Evolutionary conservation across 2,329 filamentous ascomycete species (phyloP), one percentile per base, ranked within the genome.

Genomic region (Penicillium sp.): DNA sequence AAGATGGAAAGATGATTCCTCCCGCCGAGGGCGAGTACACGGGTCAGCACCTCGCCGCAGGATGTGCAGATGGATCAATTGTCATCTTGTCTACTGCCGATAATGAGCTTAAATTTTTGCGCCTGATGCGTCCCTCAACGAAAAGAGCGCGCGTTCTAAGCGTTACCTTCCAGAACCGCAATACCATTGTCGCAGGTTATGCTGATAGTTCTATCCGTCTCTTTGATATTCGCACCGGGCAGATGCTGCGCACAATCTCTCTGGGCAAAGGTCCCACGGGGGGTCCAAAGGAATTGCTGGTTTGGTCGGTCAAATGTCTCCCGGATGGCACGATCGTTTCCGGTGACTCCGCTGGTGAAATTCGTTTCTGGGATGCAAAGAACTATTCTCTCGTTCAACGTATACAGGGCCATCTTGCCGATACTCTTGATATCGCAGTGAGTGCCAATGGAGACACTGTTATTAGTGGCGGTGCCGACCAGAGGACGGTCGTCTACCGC

Each of bases 201-300:
- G 93, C 91, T n/a, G 93, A 99, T 76, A 92, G 91, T 74, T 90
- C 86, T n/a, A 94, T 99, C 62, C 88, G 93, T 59, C 84, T 94
- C 50, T 96, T 92, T 75, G 91, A 97, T 71, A 88, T 91, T 63
- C 82, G 89, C 48, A 93, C 85, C 68, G 90, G 90, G 14, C 82
- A 86, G 50, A 81, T 90, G 57, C 71, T 96, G 56, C 84, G 91
- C 43, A 90, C 85, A 61, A 94, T 99, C 82, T 92, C 91, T 0
- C 77, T 97, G 33, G 94, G 93, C 4, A 86, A 87, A 52, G 90
- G 93, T 35, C 81, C 90, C 11, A 78, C 80, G 8, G 89, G 89
- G 42, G 90, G 90, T 7, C 85, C 89, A 17, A 93, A 90, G 73
- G 89, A 96, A 62, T 88, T 92, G 54, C 86, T 97, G 48, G 89